Evolutionary conservation across 129 eudicot genomes (phyloP).

Genomic region (Artemisia annua): DNA sequence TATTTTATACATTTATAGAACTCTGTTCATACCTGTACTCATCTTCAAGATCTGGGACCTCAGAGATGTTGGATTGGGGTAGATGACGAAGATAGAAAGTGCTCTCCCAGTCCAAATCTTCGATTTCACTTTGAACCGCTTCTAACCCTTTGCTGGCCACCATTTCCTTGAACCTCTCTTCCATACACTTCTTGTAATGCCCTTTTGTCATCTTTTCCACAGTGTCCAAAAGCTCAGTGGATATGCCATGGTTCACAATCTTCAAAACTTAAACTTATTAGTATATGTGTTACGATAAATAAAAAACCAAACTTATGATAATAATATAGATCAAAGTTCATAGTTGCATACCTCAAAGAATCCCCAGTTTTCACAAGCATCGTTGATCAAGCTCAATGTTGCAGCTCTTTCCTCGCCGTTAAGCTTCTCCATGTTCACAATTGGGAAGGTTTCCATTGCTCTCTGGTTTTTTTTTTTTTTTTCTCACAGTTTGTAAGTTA

Average conservation of each 20-base stretch:
- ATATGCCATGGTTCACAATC: conserved; percentile 83
- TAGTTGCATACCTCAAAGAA: conserved; percentile 75
- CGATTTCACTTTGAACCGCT: conserved; percentile 54
- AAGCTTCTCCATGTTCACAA: conserved; percentile 81
- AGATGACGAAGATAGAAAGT: conserved; percentile 84
- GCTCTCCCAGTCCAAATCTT: conserved; percentile 94
- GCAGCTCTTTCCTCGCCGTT: conserved; percentile 78
- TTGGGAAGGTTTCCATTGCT: conserved; percentile 66
- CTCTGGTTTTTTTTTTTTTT: conserved; percentile 1
- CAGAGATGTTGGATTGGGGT: conserved; percentile 80
- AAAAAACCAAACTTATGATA: neutral
- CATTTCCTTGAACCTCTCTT: conserved; percentile 82
- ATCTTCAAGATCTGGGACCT: conserved; percentile 85
- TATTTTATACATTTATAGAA: too few species aligned
- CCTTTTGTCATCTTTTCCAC: conserved; percentile 89
- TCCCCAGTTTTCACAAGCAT: conserved; percentile 99
- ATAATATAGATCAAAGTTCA: neutral
- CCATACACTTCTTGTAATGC: conserved; percentile 89
- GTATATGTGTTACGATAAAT: neutral
- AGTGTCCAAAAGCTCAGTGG: conserved; percentile 78
- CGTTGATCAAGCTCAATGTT: conserved; percentile 67
- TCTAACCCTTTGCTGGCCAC: conserved; percentile 76
- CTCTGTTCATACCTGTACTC: conserved; percentile 54
- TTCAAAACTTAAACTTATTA: conserved; percentile 5
- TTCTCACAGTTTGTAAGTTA: conserved; percentile 1